These are phyloP conservation scores for Metschnikowia kunwiensis DNA, from an alignment of 805 yeast genomes.

Conservation along the genomic window DNA sequence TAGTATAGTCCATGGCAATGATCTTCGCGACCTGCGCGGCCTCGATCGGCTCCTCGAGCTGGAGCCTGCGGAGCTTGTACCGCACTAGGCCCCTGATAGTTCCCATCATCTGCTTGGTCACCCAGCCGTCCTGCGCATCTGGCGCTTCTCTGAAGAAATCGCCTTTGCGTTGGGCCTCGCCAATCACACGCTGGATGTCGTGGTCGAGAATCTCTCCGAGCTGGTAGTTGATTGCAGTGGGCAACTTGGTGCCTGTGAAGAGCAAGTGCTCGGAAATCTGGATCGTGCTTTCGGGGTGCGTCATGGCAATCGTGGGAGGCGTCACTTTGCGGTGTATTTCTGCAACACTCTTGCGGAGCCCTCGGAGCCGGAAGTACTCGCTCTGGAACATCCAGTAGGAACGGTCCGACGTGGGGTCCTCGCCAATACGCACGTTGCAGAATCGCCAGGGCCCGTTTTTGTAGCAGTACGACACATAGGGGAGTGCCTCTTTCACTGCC, in stretches of 20 bases:
- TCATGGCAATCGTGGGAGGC: conserved; percentile 25
- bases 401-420: conserved; percentile 63
- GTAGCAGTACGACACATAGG: conserved; percentile 77
- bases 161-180: conserved; percentile 28
- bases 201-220: conserved; percentile 74
- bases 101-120: conserved; percentile 54
- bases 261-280: conserved; percentile 40
- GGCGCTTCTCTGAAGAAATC: conserved; percentile 30
- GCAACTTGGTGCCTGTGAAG: conserved; percentile 71
- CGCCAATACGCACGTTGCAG: conserved; percentile 72
- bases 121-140: conserved; percentile 80
- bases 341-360: conserved; percentile 21
- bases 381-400: conserved; percentile 69
- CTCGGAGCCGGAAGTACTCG: conserved; percentile 69
- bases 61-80: conserved; percentile 64
- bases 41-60: conserved; percentile 48
- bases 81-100: conserved; percentile 67
- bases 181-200: conserved; percentile 48
- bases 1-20: conserved; percentile 33
- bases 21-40: conserved; percentile 42
- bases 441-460: conserved; percentile 95
- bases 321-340: conserved; percentile 17
- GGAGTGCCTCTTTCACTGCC: conserved; percentile 70
- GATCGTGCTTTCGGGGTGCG: conserved; percentile 16
- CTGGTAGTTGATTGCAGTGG: conserved; percentile 70